Evolutionary conservation across 1,284 basidiomycete species (phyloP).

Genomic region (Tilletiopsis washingtonensis): DNA sequence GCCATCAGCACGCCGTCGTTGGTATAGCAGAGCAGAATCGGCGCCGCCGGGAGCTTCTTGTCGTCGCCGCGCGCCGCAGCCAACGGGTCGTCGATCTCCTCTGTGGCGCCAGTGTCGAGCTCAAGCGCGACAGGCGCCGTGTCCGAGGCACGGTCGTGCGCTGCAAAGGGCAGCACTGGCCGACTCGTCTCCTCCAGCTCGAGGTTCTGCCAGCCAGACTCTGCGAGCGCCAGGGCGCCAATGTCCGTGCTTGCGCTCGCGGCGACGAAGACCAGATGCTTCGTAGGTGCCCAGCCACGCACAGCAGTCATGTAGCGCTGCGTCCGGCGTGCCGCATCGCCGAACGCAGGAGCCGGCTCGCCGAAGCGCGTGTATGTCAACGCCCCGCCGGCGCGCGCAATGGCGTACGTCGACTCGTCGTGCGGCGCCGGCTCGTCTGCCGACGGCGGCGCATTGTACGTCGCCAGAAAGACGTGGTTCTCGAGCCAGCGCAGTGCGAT

Average conservation of each 20-base stretch:
- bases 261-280: slow-evolving; percentile 61
- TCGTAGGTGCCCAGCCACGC: slow-evolving; percentile 61
- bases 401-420: slow-evolving; percentile 56
- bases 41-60: slow-evolving; percentile 49
- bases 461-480: slow-evolving; percentile 63
- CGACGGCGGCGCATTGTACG: slow-evolving; percentile 53
- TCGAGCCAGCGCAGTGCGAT: slow-evolving; percentile 62
- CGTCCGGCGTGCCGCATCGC: slow-evolving; percentile 55
- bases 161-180: slow-evolving; percentile 57
- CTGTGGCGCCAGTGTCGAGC: slow-evolving; percentile 60
- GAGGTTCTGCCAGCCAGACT: slow-evolving; percentile 60
- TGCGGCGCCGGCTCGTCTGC: slow-evolving; percentile 49
- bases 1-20: slow-evolving; percentile 70
- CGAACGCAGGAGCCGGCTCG: slow-evolving; percentile 55
- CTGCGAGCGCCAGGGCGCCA: slow-evolving; percentile 54
- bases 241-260: slow-evolving; percentile 69
- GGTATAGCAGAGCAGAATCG: slow-evolving; percentile 64
- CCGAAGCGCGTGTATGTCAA: slow-evolving; percentile 54
- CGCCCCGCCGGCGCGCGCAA: slow-evolving; percentile 55
- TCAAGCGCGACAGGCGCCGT: slow-evolving; percentile 64
- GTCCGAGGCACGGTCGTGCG: slow-evolving; percentile 62
- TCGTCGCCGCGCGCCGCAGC: slow-evolving; percentile 51
- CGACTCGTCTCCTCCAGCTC: slow-evolving; percentile 67
- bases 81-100: slow-evolving; percentile 56
- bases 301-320: slow-evolving; percentile 55